Conservation (phyloP, 768 basidiomycete genomes). For the Lactarius evosmus region DNA sequence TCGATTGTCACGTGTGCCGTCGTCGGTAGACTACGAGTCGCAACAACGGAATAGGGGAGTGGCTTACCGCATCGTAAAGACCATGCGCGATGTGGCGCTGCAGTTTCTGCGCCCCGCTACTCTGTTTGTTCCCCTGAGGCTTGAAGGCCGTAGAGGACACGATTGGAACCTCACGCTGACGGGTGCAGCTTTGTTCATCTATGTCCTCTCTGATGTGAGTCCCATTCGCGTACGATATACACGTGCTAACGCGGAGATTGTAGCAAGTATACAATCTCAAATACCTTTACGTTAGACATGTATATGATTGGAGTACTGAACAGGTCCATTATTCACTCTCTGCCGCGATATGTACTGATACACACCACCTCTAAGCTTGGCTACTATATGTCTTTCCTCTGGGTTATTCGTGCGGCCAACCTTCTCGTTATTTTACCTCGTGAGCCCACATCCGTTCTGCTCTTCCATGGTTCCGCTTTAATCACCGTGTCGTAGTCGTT, state of each 20-base stretch:
- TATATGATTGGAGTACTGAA: constrained; percentile 28
- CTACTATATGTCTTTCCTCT: constrained; percentile 29
- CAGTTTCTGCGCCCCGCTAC: constrained; percentile 26
- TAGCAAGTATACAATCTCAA: constrained; percentile 30
- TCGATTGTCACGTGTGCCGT: constrained; percentile 10
- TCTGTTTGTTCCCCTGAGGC: constrained; percentile 21
- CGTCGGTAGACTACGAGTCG: background rate
- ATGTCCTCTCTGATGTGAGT: constrained; percentile 26
- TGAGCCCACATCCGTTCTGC: constrained; percentile 1
- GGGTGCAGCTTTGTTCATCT: constrained; percentile 25
- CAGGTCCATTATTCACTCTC: constrained; percentile 17
- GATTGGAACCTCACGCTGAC: constrained; percentile 29
- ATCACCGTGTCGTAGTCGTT: constrained; percentile 19
- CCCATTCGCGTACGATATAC: background rate
- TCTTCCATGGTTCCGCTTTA: background rate
- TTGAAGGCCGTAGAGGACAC: constrained; percentile 24
- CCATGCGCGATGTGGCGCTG: constrained; percentile 1
- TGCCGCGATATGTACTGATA: background rate
- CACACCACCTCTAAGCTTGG: constrained; percentile 19
- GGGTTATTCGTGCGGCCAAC: constrained; percentile 26
- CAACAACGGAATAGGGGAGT: constrained; percentile 9
- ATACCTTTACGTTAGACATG: constrained; percentile 28
- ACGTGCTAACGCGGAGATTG: background rate
- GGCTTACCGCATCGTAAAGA: background rate
- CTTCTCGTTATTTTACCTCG: constrained; percentile 28